Conservation (phyloP, 352 stramenopile species). For the Globisporangium spinosum region DNA sequence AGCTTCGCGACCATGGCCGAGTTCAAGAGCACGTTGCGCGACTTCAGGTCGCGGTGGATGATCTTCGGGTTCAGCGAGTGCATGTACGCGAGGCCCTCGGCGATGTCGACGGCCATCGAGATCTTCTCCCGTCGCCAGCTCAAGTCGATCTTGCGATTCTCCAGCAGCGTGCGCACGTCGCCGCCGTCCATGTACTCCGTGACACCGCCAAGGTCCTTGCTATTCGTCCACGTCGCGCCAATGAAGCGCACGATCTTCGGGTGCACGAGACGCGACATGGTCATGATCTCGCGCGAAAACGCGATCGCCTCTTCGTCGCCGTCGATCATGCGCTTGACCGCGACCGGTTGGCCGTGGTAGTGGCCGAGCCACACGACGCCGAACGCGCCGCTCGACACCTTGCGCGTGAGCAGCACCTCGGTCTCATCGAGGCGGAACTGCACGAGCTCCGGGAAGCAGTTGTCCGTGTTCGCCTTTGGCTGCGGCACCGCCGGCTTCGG, state of each 20-base stretch:
- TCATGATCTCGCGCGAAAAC: constrained; percentile 80
- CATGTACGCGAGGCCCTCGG: constrained; percentile 78
- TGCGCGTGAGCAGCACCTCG: constrained; percentile 77
- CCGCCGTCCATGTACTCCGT: constrained; percentile 87
- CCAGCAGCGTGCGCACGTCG: constrained; percentile 77
- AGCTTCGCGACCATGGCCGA: constrained; percentile 79
- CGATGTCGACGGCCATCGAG: constrained; percentile 80
- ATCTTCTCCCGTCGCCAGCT: constrained; percentile 84
- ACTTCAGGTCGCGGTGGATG: constrained; percentile 85
- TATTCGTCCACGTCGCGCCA: constrained; percentile 78
- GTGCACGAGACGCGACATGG: constrained; percentile 76
- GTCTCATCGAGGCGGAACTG: constrained; percentile 78
- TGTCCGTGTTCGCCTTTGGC: constrained; percentile 38
- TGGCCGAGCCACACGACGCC: constrained; percentile 84
- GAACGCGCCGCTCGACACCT: constrained; percentile 79
- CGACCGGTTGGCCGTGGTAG: constrained; percentile 82
- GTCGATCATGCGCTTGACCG: constrained; percentile 87
- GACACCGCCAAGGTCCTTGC: constrained; percentile 69
- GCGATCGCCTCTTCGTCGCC: constrained; percentile 67
- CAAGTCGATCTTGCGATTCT: constrained; percentile 79
- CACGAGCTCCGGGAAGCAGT: constrained; percentile 67
- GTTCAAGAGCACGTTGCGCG: constrained; percentile 78
- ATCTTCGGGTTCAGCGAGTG: constrained; percentile 80
- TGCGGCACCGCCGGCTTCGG: not conserved
- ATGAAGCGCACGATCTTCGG: constrained; percentile 87